Evolutionary conservation across 2,329 filamentous ascomycete species (phyloP), one percentile per base, ranked within the genome.

Genomic region (Zymoseptoria tritici): DNA sequence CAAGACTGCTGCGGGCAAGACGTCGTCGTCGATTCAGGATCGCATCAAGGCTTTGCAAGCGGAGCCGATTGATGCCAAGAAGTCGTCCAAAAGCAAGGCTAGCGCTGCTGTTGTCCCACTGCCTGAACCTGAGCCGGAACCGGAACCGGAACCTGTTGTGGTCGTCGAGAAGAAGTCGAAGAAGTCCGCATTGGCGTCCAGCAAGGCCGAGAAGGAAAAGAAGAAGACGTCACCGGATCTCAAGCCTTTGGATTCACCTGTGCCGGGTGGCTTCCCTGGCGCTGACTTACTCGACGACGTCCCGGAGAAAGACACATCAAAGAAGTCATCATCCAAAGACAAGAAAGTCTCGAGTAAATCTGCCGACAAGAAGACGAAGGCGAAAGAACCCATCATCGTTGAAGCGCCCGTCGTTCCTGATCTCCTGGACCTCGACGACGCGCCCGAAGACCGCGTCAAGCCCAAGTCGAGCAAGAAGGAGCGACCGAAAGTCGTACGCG

Each of bases 401-500:
- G 60, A 67, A 20, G 53, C 58, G 22, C 62, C 58, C 16, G 51
- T 59, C 36, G 55, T 62, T 31, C 70, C 69, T 26, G 68, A 71
- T 51, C 58, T 71, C 31, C 54, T 72, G 22, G 68, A 64, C n/a
- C 58, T 72, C 9, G 70, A 72, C 31, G 72, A 74, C 52, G 68
- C 21, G 66, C 72, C 9, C 64, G 70, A 56, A 73, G 57, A 74
- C 58, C 75, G 78, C 36, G 80, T 64, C 36, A 84, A 86, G 55
- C 76, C 80, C 61, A 84, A 82, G 56, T 72, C 79, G 4, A 80
- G 80, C 3, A 90, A 85, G 75, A 95, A 88, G 72, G 89, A 95
- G 64, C 87, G 91, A 13, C 78, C 88, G 26, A 90, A 87, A 70
- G 84, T 91, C 64, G 89, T 85, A 66, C 88, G 90, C 60, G 86